Evolutionary conservation across 1,139 yeast genomes (phyloP).

Genomic region (Tardiomyces depauwii): DNA sequence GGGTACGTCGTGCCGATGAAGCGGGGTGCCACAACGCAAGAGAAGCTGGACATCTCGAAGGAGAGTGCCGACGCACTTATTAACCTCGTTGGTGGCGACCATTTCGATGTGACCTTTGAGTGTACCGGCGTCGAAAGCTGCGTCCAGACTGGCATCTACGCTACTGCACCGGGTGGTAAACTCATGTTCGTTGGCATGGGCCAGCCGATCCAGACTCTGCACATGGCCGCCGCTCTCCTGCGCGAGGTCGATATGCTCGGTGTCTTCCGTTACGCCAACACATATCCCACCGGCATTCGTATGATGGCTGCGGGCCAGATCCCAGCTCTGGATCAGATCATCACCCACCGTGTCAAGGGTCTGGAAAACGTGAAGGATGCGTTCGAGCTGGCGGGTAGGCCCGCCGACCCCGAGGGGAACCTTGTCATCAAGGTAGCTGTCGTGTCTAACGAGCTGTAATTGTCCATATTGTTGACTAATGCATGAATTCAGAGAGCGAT

Average conservation of each 20-base stretch:
- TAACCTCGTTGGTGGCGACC: conserved; percentile 16
- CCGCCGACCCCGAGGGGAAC: conserved; percentile 18
- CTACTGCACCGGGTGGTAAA: conserved; percentile 21
- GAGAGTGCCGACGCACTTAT: conserved; percentile 11
- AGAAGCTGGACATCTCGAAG: conserved; percentile 14
- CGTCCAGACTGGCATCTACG: conserved; percentile 27
- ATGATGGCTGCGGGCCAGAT: conserved; percentile 14
- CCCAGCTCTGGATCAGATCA: conserved; percentile 16
- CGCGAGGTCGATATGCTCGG: conserved; percentile 23
- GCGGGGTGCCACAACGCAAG: conserved; percentile 14
- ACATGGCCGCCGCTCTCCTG: conserved; percentile 20
- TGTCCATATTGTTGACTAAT: too few species aligned
- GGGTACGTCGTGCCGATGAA: conserved; percentile 17
- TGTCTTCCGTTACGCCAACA: conserved; percentile 22
- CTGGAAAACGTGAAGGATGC: conserved; percentile 18
- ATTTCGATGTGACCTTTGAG: conserved; percentile 33
- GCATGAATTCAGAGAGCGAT: too few species aligned
- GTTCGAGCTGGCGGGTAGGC: conserved; percentile 21
- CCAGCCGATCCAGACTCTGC: conserved; percentile 20
- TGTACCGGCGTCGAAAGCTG: conserved; percentile 23
- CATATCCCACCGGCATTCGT: conserved; percentile 18
- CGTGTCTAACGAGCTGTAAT: not conserved
- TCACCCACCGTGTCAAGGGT: conserved; percentile 20
- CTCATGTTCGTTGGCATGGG: conserved; percentile 24
- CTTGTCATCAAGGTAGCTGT: conserved; percentile 21